Percentiles rank a stretch among this genome's conserved stretches.
Conservation (phyloP, 169 alveolate genomes). For the Amoebophrya sp. region DNA sequence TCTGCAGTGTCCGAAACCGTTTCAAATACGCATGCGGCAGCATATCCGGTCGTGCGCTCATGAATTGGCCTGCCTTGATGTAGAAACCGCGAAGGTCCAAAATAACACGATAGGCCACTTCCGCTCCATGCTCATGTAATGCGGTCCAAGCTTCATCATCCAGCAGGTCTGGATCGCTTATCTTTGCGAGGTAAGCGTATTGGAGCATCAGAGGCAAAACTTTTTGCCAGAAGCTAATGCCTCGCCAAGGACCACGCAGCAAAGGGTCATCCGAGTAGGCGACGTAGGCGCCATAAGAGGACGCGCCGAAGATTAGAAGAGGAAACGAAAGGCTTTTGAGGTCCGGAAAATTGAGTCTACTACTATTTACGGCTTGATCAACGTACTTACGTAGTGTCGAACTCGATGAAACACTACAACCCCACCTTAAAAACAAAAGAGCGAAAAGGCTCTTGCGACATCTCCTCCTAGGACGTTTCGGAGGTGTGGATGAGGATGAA, state of each 20-base stretch:
- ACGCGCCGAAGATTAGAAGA: background rate
- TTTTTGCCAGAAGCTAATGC: background rate
- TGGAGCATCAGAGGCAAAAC: background rate
- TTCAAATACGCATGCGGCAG: slow-evolving; percentile 21
- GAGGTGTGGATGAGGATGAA: too few species aligned
- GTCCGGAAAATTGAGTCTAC: too few species aligned
- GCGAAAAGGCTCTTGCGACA: too few species aligned
- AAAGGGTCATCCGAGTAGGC: background rate
- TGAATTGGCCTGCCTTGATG: slow-evolving; percentile 28
- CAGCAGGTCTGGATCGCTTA: background rate
- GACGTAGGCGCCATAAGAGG: background rate
- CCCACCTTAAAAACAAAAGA: too few species aligned
- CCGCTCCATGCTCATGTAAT: background rate
- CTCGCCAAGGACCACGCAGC: background rate
- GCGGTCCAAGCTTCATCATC: background rate
- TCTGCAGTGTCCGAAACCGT: slow-evolving; percentile 26
- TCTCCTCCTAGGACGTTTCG: too few species aligned
- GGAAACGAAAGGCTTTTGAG: background rate
- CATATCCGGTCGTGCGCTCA: slow-evolving; percentile 23
- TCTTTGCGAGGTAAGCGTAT: background rate
- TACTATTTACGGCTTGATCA: too few species aligned
- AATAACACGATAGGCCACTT: background rate
- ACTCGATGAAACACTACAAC: too few species aligned
- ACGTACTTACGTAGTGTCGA: too few species aligned
- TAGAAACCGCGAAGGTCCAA: slow-evolving; percentile 30